A percentile compares a stretch with the other conserved stretches of the same genome.
phyloP scores from a whole-genome alignment of 495 filamentous ascomycete species.

The Hypoxylon lenormandii region DNA sequence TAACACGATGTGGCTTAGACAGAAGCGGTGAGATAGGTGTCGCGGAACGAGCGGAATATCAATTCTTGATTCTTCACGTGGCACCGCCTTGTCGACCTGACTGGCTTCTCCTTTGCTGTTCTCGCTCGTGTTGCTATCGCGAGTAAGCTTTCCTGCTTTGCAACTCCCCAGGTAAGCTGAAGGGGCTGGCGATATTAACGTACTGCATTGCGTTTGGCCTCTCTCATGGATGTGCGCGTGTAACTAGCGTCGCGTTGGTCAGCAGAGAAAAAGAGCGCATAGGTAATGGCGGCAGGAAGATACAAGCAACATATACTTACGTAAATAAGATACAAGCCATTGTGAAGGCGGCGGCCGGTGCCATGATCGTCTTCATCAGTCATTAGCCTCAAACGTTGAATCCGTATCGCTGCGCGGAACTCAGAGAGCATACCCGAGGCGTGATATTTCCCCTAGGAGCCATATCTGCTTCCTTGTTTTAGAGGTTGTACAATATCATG shows the following conservation, averaged over 20 bases:
- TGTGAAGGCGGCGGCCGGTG: conserved; percentile 61
- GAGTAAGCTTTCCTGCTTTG: conserved; percentile 10
- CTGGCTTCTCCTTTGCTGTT: conserved; percentile 33
- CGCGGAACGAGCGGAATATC: neutral
- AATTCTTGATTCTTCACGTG: conserved; percentile 8
- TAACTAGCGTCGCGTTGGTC: conserved; percentile 48
- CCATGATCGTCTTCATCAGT: conserved; percentile 55
- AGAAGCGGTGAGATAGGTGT: conserved; percentile 21
- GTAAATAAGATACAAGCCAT: conserved; percentile 62
- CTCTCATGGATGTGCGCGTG: conserved; percentile 57
- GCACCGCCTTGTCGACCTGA: conserved; percentile 5
- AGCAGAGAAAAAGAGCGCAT: neutral
- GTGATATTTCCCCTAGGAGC: conserved; percentile 37
- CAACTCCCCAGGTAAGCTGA: neutral
- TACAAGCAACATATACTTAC: conserved; percentile 28
- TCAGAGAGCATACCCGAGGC: conserved; percentile 27
- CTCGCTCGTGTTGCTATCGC: conserved; percentile 38
- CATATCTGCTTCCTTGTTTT: conserved; percentile 15
- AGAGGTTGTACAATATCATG: neutral
- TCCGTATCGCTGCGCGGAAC: neutral
- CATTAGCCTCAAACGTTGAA: conserved; percentile 14
- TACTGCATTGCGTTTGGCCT: conserved; percentile 59
- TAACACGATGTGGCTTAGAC: conserved; percentile 17
- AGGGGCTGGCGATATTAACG: conserved; percentile 12
- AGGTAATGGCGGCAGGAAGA: neutral